phyloP scores from a whole-genome alignment of 768 basidiomycete species.

The Boletus subparvulus region DNA sequence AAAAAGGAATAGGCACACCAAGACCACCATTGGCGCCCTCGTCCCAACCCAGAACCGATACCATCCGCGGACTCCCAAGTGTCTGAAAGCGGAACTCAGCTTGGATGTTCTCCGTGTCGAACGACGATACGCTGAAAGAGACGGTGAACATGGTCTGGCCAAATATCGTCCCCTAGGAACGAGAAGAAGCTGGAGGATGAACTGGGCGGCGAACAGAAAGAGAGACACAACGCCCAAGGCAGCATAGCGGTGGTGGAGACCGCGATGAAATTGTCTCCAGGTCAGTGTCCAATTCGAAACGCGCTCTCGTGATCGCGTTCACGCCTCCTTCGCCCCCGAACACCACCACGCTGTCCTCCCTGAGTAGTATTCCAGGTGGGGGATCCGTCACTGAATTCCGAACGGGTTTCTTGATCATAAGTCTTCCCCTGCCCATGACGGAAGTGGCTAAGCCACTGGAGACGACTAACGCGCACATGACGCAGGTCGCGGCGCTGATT shows the following conservation, averaged over 20 bases:
- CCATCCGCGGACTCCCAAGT: constrained; percentile 12
- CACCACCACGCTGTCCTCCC: constrained; percentile 19
- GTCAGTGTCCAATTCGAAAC: constrained; percentile 21
- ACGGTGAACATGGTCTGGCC: constrained; percentile 36
- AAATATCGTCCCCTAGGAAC: constrained; percentile 33
- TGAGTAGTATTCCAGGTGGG: constrained; percentile 20
- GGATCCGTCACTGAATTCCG: constrained; percentile 15
- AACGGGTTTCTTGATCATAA: constrained; percentile 18
- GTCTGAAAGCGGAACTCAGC: constrained; percentile 10
- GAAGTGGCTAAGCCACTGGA: constrained; percentile 28
- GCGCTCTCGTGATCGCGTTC: constrained; percentile 27
- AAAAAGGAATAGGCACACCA: constrained; percentile 25
- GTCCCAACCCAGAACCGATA: constrained; percentile 14
- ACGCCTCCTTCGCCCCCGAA: constrained; percentile 29
- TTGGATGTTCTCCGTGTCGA: constrained; percentile 37
- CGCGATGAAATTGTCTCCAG: not conserved
- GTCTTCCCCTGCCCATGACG: constrained; percentile 24
- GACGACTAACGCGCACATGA: constrained; percentile 26
- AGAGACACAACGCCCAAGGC: constrained; percentile 19
- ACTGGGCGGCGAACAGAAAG: constrained; percentile 28
- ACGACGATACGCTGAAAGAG: constrained; percentile 31
- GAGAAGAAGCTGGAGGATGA: constrained; percentile 34
- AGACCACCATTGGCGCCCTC: constrained; percentile 24
- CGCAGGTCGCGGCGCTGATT: constrained; percentile 18
- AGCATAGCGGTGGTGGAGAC: constrained; percentile 5